These are phyloP conservation scores for Firmiana major DNA, from an alignment of 345 rosid genomes.

Conservation along the genomic window DNA sequence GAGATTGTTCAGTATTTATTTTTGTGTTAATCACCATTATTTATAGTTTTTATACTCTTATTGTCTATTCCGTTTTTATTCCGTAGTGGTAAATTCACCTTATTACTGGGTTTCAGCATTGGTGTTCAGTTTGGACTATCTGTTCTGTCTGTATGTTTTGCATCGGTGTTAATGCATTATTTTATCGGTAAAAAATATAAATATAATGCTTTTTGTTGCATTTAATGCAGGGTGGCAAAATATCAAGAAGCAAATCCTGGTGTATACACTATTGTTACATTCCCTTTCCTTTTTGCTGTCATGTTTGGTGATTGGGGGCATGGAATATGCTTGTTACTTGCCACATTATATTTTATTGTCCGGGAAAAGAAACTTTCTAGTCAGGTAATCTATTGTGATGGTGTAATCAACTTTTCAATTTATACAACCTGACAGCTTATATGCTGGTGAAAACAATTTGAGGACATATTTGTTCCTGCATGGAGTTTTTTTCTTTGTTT, in stretches of 20 bases:
- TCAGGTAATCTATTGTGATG: conserved; percentile 56
- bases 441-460: neutral
- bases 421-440: neutral
- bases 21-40: neutral
- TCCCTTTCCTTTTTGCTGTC: conserved; percentile 96
- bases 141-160: conserved; percentile 2
- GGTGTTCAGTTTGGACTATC: neutral
- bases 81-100: neutral
- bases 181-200: neutral
- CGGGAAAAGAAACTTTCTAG: conserved; percentile 89
- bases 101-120: neutral
- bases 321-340: conserved; percentile 93
- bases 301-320: conserved; percentile 99
- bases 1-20: neutral
- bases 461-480: conserved; percentile 6
- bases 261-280: conserved; percentile 82
- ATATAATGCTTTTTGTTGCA: neutral
- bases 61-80: neutral
- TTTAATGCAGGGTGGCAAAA: conserved; percentile 72
- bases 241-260: conserved; percentile 98
- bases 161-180: neutral
- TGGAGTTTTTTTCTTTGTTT: conserved; percentile 12
- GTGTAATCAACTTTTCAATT: neutral
- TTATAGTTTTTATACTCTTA: neutral
- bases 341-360: conserved; percentile 49